Evolutionary conservation across 2,329 filamentous ascomycete genomes (phyloP), one percentile per base, ranked within the genome.

Genomic region (Phialophora chinensis): DNA sequence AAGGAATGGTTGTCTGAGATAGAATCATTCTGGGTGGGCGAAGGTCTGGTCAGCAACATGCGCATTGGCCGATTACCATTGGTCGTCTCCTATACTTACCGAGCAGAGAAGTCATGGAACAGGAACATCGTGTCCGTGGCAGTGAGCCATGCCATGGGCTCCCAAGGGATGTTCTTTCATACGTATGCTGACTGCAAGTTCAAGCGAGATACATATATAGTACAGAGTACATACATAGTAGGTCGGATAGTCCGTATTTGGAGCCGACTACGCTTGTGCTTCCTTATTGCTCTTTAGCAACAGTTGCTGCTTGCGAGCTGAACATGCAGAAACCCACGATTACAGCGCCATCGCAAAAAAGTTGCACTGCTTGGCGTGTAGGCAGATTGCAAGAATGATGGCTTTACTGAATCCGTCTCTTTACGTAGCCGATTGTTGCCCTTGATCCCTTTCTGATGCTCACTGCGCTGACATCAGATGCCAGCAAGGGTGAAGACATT

Each of bases 381-480:
- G 5, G 0, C 38, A 20, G 5, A 8, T n/a, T 17, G 6, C 6
- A 7, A 20, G 38, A 17, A 20, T 44, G 38, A 44, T 44, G 17
- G n/a, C n/a, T 44, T 20, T 44, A 12, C 33, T 35, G 33, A 12
- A 12, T 35, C 12, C 10, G 8, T 35, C 11, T 35, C 11, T 11
- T 35, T 35, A 12, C 33, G 10, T 1, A 35, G 33, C 10, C 33
- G 33, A 1, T 12, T 11, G 33, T 12, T 4, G 11, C 33, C 33
- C 33, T 31, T 31, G 29, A 8, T 31, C 7, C 4, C 29, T 35
- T 35, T 35, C 33, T 31, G 23, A 17, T 55, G 33, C 52, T 14
- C 33, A 12, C 52, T 55, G 52, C 33, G 52, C 52, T 55, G 52
- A 55, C 52, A 31, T 31, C 52, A 55, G 52, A 55, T 33, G 12